phyloP scores from a whole-genome alignment of 345 rosid genomes.

The Arabis alpina region DNA sequence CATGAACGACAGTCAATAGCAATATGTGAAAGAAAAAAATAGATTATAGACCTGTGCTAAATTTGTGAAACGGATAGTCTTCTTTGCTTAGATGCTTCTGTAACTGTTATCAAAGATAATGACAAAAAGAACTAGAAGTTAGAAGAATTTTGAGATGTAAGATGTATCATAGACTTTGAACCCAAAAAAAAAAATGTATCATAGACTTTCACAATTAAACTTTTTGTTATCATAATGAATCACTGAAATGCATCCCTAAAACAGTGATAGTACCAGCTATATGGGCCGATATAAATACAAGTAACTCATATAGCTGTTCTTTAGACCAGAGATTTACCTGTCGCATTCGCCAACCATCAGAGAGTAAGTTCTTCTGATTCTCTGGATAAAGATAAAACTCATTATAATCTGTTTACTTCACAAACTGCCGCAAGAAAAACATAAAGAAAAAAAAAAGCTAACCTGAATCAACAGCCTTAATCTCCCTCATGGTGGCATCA shows the following conservation, averaged over 20 bases:
- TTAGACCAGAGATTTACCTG: conserved; percentile 59
- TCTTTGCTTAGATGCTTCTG: conserved; percentile 74
- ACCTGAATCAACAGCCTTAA: conserved; percentile 98
- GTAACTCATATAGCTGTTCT: not conserved
- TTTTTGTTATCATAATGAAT: not conserved
- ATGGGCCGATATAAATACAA: not conserved
- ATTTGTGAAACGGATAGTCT: conserved; percentile 89
- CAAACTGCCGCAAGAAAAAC: not conserved
- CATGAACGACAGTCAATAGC: not conserved
- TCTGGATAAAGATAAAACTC: conserved; percentile 52
- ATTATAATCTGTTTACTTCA: conserved; percentile 19
- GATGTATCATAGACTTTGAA: not conserved
- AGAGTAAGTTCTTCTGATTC: conserved; percentile 85
- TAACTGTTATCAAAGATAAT: conserved; percentile 54
- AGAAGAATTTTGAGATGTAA: conserved; percentile 15
- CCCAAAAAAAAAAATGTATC: not conserved
- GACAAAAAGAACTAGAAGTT: not conserved
- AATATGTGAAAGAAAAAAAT: not conserved
- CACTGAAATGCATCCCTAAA: not conserved
- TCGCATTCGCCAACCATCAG: conserved; percentile 80
- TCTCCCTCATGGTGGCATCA: conserved; percentile 91
- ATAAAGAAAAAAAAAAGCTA: conserved; percentile 17
- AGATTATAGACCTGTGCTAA: conserved; percentile 71
- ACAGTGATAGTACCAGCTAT: not conserved
- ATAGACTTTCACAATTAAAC: not conserved